Evolutionary conservation across 495 filamentous ascomycete species (phyloP).

Genomic region (Aspergillus incahuasiensis): DNA sequence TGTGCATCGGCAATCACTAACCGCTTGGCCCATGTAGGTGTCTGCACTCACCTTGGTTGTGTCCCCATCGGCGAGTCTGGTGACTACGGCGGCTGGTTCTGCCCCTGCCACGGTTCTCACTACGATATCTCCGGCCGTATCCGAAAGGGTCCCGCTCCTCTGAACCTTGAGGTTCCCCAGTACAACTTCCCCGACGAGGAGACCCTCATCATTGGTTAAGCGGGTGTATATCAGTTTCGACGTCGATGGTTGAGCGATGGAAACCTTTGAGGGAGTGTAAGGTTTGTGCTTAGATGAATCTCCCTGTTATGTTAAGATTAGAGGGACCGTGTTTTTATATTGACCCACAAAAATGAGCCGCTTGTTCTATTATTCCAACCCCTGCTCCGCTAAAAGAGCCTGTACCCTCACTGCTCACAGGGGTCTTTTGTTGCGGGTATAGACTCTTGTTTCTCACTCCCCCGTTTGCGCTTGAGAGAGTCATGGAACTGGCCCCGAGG

Average conservation of each 20-base stretch:
- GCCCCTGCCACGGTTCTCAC: conserved; percentile 98
- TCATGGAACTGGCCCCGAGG: conserved; percentile 2
- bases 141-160: conserved; percentile 90
- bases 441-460: conserved; percentile 14
- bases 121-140: conserved; percentile 99
- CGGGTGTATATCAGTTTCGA: conserved; percentile 13
- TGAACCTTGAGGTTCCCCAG: conserved; percentile 91
- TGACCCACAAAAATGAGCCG: conserved; percentile 39
- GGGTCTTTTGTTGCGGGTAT: conserved; percentile 22
- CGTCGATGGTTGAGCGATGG: conserved; percentile 4
- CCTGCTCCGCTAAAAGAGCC: conserved; percentile 21
- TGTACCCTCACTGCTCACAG: conserved; percentile 16
- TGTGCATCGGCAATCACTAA: conserved; percentile 3
- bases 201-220: conserved; percentile 74
- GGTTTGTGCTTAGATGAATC: conserved; percentile 39
- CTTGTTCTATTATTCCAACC: conserved; percentile 27
- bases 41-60: conserved; percentile 98
- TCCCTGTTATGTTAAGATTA: conserved; percentile 43
- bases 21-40: conserved; percentile 50
- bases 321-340: conserved; percentile 47
- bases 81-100: conserved; percentile 99
- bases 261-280: conserved; percentile 14
- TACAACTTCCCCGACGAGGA: conserved; percentile 85
- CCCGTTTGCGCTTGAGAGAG: conserved; percentile 10
- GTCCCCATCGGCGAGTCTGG: conserved; percentile 98